Evolutionary conservation across 2,329 filamentous ascomycete genomes (phyloP).

Genomic region (Phialophora expanda): DNA sequence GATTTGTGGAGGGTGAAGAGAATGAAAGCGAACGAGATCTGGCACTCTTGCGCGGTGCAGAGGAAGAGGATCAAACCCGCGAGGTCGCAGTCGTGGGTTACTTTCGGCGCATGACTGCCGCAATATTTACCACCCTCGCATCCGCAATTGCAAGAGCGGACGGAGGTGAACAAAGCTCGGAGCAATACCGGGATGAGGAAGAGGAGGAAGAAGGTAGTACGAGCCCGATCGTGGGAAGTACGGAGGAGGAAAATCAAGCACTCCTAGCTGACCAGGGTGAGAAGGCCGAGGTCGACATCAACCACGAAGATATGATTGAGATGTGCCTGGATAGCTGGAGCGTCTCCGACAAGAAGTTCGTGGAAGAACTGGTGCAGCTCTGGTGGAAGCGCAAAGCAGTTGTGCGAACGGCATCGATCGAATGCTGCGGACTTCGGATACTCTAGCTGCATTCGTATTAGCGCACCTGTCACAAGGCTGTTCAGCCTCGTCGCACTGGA

Average conservation of each 20-base stretch:
- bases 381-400: slow-evolving; percentile 54
- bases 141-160: slow-evolving; percentile 52
- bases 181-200: slow-evolving; percentile 34
- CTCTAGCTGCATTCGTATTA: slow-evolving; percentile 38
- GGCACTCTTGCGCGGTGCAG: slow-evolving; percentile 48
- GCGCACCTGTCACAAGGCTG: neutral
- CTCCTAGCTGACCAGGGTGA: slow-evolving; percentile 36
- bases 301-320: slow-evolving; percentile 51
- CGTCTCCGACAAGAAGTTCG: slow-evolving; percentile 52
- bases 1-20: slow-evolving; percentile 60
- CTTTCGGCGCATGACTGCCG: slow-evolving; percentile 55
- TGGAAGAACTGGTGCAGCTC: slow-evolving; percentile 51
- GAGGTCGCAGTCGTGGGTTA: slow-evolving; percentile 57
- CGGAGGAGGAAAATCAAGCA: slow-evolving; percentile 36
- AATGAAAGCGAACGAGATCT: slow-evolving; percentile 54
- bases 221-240: slow-evolving; percentile 22
- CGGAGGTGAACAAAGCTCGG: slow-evolving; percentile 34
- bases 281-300: slow-evolving; percentile 46
- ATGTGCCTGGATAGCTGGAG: slow-evolving; percentile 59
- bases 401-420: slow-evolving; percentile 51
- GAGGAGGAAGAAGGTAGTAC: slow-evolving; percentile 24
- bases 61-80: slow-evolving; percentile 45
- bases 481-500: slow-evolving; percentile 3
- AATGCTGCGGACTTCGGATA: slow-evolving; percentile 56
- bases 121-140: slow-evolving; percentile 52